These are phyloP conservation scores for Puccinia triticina DNA, from an alignment of 1,284 basidiomycete species.

Conservation along the genomic window DNA sequence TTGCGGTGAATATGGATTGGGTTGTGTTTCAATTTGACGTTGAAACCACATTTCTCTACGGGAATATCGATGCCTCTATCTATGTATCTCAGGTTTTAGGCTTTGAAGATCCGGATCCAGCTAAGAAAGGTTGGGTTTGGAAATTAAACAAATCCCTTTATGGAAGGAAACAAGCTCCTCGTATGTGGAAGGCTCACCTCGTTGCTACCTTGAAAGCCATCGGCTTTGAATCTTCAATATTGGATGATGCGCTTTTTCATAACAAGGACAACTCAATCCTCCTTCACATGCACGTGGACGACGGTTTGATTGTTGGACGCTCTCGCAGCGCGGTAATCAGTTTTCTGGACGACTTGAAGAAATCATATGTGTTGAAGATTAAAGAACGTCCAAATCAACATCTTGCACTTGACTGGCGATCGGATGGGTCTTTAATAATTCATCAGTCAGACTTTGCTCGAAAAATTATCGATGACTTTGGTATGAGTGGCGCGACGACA, in stretches of 20 bases:
- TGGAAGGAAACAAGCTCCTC: slow-evolving; percentile 25
- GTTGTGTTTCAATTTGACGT: slow-evolving; percentile 5
- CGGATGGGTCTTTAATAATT: too few species aligned
- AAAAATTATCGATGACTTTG: too few species aligned
- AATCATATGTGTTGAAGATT: too few species aligned
- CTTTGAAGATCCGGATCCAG: not conserved
- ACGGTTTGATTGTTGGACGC: too few species aligned
- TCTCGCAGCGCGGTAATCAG: too few species aligned
- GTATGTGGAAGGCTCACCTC: not conserved
- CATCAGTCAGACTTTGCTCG: too few species aligned
- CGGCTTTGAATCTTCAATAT: not conserved
- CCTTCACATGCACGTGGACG: too few species aligned
- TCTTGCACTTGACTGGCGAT: too few species aligned
- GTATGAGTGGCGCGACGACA: too few species aligned
- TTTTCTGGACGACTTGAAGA: too few species aligned
- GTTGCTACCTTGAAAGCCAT: not conserved
- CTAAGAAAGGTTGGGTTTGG: slow-evolving; percentile 30
- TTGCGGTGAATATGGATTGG: not conserved
- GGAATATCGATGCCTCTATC: not conserved
- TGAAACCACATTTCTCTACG: too few species aligned
- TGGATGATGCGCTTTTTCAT: not conserved
- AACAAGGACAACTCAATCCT: not conserved
- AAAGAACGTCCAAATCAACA: too few species aligned
- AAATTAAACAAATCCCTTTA: slow-evolving; percentile 28
- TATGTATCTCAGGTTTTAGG: not conserved